A percentile compares a stretch with the other conserved stretches of the same genome.
phyloP scores from a whole-genome alignment of 2,329 filamentous ascomycete species.

The Colletotrichum kahawae region DNA sequence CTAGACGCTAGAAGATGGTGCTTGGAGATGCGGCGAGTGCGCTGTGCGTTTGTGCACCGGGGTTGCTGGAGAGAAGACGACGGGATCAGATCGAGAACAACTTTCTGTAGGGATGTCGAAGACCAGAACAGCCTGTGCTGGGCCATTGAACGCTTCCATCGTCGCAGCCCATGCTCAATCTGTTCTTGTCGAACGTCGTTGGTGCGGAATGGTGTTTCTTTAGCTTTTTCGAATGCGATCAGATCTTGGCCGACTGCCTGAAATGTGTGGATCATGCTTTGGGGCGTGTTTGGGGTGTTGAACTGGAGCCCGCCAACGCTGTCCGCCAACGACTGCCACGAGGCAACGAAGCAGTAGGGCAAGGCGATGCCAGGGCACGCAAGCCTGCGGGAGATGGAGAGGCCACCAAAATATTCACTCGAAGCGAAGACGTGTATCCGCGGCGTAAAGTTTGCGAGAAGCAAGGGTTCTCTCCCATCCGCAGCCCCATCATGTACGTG shows the following conservation, averaged over 20 bases:
- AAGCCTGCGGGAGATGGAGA: neutral
- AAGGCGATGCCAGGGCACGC: neutral
- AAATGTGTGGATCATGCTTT: conserved; percentile 21
- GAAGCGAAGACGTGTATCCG: neutral
- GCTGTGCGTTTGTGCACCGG: neutral
- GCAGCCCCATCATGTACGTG: neutral
- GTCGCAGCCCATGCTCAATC: neutral
- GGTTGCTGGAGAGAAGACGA: neutral
- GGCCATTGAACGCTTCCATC: neutral
- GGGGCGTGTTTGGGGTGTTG: too few relatives aligned
- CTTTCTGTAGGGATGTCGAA: neutral
- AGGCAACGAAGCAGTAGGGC: neutral
- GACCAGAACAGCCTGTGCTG: neutral
- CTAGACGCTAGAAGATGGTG: neutral
- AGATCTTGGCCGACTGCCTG: conserved; percentile 19
- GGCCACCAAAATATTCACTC: neutral
- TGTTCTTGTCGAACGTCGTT: neutral
- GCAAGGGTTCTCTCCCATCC: neutral
- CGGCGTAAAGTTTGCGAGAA: neutral
- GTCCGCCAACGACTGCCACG: neutral
- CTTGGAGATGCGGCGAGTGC: neutral
- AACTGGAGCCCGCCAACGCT: too few relatives aligned
- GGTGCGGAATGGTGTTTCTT: neutral
- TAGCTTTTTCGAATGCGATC: conserved; percentile 8
- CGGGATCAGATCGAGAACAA: neutral